A percentile compares a stretch with the other conserved stretches of the same genome.
These are phyloP conservation scores for Cutaneotrichosporon spelunceum DNA, from an alignment of 1,284 basidiomycete species.

Conservation along the genomic window DNA sequence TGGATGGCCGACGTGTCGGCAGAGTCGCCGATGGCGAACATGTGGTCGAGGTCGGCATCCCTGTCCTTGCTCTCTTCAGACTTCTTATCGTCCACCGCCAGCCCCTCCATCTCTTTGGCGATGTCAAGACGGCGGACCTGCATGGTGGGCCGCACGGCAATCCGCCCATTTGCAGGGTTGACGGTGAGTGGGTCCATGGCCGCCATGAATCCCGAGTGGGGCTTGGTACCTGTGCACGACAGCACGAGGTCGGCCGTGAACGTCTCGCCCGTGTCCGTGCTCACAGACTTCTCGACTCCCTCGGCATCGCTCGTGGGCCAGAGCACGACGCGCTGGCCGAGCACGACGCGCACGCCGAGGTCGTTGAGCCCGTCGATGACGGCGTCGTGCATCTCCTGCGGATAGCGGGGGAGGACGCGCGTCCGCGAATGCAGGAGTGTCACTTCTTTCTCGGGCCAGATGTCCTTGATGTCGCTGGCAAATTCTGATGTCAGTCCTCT, in stretches of 20 bases:
- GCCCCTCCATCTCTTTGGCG: not conserved
- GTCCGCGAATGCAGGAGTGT: conserved; percentile 54
- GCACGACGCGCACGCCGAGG: conserved; percentile 51
- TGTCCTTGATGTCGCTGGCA: conserved; percentile 53
- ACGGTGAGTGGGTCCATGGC: conserved; percentile 58
- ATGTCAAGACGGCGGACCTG: conserved; percentile 48
- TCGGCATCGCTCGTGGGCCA: conserved; percentile 44
- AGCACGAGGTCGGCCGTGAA: conserved; percentile 67
- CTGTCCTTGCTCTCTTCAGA: not conserved
- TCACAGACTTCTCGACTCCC: conserved; percentile 51
- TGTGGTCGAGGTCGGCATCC: conserved; percentile 33
- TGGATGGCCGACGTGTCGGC: conserved; percentile 54
- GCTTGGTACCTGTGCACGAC: conserved; percentile 70
- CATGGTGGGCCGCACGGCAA: conserved; percentile 61
- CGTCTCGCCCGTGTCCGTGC: conserved; percentile 60
- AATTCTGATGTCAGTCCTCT: conserved; percentile 42
- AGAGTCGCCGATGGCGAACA: conserved; percentile 53
- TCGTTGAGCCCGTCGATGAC: conserved; percentile 43
- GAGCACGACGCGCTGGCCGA: conserved; percentile 50
- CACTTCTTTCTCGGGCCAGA: conserved; percentile 51
- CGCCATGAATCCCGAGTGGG: conserved; percentile 63
- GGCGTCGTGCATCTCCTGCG: conserved; percentile 49
- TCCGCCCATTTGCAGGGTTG: conserved; percentile 52
- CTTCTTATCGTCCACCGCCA: conserved; percentile 8
- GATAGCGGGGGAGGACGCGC: conserved; percentile 53